Evolutionary conservation across 2,329 filamentous ascomycete genomes (phyloP).

Genomic region (Lecanoromycetidae sp.): DNA sequence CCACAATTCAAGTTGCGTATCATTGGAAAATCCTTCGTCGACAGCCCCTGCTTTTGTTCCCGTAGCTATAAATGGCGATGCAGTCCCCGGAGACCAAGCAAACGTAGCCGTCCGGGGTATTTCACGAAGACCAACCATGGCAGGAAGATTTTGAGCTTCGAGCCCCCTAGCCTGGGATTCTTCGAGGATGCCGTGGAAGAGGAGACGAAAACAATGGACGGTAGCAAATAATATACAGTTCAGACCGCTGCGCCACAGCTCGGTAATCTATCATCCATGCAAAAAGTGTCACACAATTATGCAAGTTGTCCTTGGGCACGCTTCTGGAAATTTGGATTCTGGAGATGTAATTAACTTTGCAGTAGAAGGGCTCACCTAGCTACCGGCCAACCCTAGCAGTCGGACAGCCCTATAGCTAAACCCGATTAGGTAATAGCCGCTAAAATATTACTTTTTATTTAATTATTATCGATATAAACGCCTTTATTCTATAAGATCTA

Average conservation of each 20-base stretch:
- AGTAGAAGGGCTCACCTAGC: too few species aligned
- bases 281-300: neutral
- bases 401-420: too few species aligned
- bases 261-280: too few species aligned
- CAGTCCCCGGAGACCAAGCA: conserved; percentile 79
- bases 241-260: neutral
- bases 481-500: too few species aligned
- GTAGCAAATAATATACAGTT: neutral
- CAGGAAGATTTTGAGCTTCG: too few species aligned
- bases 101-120: conserved; percentile 95
- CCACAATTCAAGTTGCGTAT: conserved; percentile 94
- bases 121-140: conserved; percentile 95
- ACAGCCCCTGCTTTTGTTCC: conserved; percentile 92
- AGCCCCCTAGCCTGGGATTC: neutral
- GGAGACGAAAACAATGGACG: conserved; percentile 2
- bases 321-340: neutral
- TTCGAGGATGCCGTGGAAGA: conserved; percentile 16
- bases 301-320: conserved; percentile 4
- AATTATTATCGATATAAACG: too few species aligned
- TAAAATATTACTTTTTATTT: too few species aligned
- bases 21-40: conserved; percentile 93
- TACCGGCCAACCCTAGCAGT: too few species aligned
- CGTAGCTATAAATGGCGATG: conserved; percentile 73
- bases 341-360: too few species aligned
- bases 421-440: too few species aligned